Conservation (phyloP, 352 stramenopile genomes). For the Phytophthora pistaciae region DNA sequence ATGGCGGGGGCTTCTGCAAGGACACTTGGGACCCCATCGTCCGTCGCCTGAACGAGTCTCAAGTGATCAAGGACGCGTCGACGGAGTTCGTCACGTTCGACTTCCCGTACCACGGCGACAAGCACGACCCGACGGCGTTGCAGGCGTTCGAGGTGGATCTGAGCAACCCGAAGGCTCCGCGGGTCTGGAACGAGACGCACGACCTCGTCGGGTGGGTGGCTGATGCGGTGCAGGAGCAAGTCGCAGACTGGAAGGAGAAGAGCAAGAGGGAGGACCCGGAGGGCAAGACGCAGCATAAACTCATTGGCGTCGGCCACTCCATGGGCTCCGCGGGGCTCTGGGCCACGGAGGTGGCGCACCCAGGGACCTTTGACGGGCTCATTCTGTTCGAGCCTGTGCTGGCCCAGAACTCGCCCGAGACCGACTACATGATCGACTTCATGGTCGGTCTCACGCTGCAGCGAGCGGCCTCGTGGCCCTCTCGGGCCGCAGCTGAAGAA, state of each 20-base stretch:
- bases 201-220: constrained; percentile 33
- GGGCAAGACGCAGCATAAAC: constrained; percentile 20
- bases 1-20: constrained; percentile 57
- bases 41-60: constrained; percentile 32
- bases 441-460: constrained; percentile 45
- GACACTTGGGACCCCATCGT: constrained; percentile 59
- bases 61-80: constrained; percentile 28
- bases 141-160: constrained; percentile 35
- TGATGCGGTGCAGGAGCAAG: constrained; percentile 32
- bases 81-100: constrained; percentile 50
- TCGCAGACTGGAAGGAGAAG: constrained; percentile 37
- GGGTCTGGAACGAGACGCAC: constrained; percentile 38
- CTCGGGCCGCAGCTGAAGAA: constrained; percentile 36
- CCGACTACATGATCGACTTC: constrained; percentile 44
- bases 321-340: constrained; percentile 52
- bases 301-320: constrained; percentile 61
- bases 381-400: constrained; percentile 64
- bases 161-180: constrained; percentile 32
- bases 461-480: constrained; percentile 40
- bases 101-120: constrained; percentile 55
- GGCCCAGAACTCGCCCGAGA: constrained; percentile 36
- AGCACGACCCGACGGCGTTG: constrained; percentile 26
- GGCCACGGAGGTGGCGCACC: constrained; percentile 43
- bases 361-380: constrained; percentile 58
- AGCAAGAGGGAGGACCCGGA: constrained; percentile 17